Conservation (phyloP, 768 basidiomycete species). For the Tylopilus balloui region DNA sequence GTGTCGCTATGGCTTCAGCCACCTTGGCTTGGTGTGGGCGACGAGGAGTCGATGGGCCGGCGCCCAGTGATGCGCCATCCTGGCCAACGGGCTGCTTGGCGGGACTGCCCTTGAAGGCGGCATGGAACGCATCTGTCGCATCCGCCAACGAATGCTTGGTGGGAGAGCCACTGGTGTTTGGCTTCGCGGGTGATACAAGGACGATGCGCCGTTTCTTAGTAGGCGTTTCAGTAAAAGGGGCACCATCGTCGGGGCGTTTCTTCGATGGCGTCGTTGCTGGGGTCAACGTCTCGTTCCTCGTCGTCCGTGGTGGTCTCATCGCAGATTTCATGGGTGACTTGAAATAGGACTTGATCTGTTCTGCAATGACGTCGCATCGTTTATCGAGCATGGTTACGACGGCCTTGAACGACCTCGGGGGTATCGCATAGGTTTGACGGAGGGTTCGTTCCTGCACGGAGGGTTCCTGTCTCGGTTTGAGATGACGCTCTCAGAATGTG, state of each 20-base stretch:
- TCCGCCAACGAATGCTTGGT: neutral
- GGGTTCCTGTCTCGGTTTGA: constrained; percentile 14
- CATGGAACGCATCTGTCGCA: constrained; percentile 17
- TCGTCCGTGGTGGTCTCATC: constrained; percentile 14
- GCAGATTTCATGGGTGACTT: constrained; percentile 22
- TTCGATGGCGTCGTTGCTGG: constrained; percentile 18
- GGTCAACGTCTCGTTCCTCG: neutral
- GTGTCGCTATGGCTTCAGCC: neutral
- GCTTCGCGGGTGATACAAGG: constrained; percentile 11
- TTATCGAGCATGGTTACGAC: constrained; percentile 20
- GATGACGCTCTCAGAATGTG: neutral
- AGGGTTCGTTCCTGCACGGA: constrained; percentile 20
- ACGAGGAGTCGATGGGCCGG: constrained; percentile 26
- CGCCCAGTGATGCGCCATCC: neutral
- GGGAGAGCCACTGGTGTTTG: constrained; percentile 12
- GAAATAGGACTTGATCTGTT: constrained; percentile 19
- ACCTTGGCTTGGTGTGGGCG: constrained; percentile 13
- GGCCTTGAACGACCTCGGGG: constrained; percentile 16
- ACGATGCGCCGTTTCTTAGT: constrained; percentile 39
- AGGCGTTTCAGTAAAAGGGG: constrained; percentile 38
- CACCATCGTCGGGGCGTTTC: constrained; percentile 34
- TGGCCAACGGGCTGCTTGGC: constrained; percentile 1
- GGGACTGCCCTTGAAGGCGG: constrained; percentile 11
- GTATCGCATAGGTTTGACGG: constrained; percentile 16
- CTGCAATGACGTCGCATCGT: constrained; percentile 23